Base-by-base conservation (phyloP, 1,284 basidiomycete genomes). In the Pisolithus thermaeus region DNA sequence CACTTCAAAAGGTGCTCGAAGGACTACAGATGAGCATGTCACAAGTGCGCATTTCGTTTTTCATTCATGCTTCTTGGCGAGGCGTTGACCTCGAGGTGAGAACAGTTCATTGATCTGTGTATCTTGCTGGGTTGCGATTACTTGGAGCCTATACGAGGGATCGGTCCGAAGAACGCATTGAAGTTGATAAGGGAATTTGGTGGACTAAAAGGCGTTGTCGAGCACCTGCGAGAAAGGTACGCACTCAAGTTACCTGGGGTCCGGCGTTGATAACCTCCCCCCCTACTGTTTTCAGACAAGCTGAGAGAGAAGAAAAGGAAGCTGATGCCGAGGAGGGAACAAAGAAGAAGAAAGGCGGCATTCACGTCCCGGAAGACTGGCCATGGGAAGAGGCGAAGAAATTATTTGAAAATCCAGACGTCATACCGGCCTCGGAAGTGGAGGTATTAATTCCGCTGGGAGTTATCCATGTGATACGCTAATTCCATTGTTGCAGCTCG, bases 111-210 rank as follows among this genome's bases (percentile, higher is more conserved):
- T 63, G 97, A 99, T 59, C 78, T 99, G 3, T 99, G 97, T 68
- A 91, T 99, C 56, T 78, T 99, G 7, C 84, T 98, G 42, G 97
- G 97, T 2, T 99, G 97, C 61, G 97, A 99, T 68, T 99, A 99
- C 70, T 84, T 99, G 37, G 95, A 97, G 59, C 95, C 94, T 1
- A 93, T 99, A 62, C 92, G 85, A 63, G 96, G 96, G 1, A 76
- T 99, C 35, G 97, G 97, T 1, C 91, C 97, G 16, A 98, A 98
- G 69, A 95, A 89, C 3, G 97, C 96, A 1, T 75, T 97, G 50
- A 99, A 98, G 70, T 80, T 98, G 23, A 81, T 99, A 51, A 77
- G 89, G 56, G 96, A 99, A 63, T 77, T 92, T 60, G 85, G 84
- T n/a, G 78, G 78, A 4, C 76, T 99, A n/a, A 83, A 78, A 42